phyloP scores from a whole-genome alignment of 2,329 filamentous ascomycete species.

The Ceratocystis diversiconidia region DNA sequence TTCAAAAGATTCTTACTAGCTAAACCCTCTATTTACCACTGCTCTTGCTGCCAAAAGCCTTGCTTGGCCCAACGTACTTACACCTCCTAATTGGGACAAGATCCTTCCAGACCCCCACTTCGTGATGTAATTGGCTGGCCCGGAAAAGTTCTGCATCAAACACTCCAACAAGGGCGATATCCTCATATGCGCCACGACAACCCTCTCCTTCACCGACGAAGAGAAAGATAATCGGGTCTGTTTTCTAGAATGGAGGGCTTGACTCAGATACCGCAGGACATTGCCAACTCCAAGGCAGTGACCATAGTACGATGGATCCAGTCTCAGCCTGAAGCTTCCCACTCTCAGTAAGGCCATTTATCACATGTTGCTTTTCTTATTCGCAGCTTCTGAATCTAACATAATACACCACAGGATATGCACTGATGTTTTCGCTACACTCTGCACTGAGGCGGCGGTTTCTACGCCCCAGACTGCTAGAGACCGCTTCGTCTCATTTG shows the following conservation, averaged over 20 bases:
- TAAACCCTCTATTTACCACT: neutral
- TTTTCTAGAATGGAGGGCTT: slow-evolving; percentile 13
- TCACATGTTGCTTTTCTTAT: neutral
- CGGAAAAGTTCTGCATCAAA: slow-evolving; percentile 16
- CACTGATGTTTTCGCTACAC: slow-evolving; percentile 40
- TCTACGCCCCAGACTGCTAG: slow-evolving; percentile 14
- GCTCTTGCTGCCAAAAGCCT: neutral
- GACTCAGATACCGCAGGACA: slow-evolving; percentile 9
- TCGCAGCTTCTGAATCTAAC: slow-evolving; percentile 1
- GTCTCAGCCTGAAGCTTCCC: slow-evolving; percentile 15
- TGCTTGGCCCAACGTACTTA: slow-evolving; percentile 6
- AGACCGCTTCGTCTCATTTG: slow-evolving; percentile 28
- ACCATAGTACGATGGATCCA: slow-evolving; percentile 19
- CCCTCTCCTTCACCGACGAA: neutral
- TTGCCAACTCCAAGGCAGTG: slow-evolving; percentile 15
- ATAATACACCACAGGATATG: neutral
- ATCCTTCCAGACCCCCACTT: slow-evolving; percentile 12
- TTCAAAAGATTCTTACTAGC: neutral
- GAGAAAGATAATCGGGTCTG: neutral
- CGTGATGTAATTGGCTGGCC: slow-evolving; percentile 16
- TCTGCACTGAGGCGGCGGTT: slow-evolving; percentile 30
- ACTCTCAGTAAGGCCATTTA: slow-evolving; percentile 10
- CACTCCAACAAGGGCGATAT: neutral
- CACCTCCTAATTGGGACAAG: slow-evolving; percentile 14
- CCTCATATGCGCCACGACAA: neutral